Evolutionary conservation across 2,329 filamentous ascomycete species (phyloP).

Genomic region (Colletotrichum spaethianum): DNA sequence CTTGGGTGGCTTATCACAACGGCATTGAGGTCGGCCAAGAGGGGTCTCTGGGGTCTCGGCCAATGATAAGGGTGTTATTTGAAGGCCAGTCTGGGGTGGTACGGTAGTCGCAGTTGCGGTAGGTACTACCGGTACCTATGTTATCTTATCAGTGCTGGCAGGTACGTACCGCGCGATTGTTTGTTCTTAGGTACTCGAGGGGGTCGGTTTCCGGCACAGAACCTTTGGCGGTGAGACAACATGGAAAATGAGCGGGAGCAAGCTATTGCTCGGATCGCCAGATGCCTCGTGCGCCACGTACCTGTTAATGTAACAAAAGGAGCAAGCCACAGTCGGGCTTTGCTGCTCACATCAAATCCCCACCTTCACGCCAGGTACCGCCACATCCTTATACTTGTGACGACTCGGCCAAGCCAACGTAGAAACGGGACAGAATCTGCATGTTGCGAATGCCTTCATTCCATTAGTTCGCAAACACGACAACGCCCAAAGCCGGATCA

Average conservation of each 20-base stretch:
- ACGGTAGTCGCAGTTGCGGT: no score
- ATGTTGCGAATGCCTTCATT: slow-evolving; percentile 17
- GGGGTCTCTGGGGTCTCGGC: background rate
- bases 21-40: background rate
- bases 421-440: slow-evolving; percentile 6
- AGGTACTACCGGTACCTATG: no score
- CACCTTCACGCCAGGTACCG: background rate
- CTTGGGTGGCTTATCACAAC: background rate
- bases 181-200: background rate
- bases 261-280: background rate
- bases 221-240: background rate
- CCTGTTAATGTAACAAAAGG: background rate
- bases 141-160: background rate
- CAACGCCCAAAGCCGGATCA: background rate
- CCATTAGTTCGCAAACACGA: background rate
- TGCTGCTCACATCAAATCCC: background rate
- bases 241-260: background rate
- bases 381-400: background rate
- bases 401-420: background rate
- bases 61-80: slow-evolving; percentile 1
- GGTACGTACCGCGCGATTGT: background rate
- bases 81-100: background rate
- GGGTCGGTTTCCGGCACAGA: no score
- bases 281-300: background rate
- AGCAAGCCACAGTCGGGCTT: background rate